Evolutionary conservation across 2,329 filamentous ascomycete species (phyloP).

Genomic region (Hypomyces perniciosus): DNA sequence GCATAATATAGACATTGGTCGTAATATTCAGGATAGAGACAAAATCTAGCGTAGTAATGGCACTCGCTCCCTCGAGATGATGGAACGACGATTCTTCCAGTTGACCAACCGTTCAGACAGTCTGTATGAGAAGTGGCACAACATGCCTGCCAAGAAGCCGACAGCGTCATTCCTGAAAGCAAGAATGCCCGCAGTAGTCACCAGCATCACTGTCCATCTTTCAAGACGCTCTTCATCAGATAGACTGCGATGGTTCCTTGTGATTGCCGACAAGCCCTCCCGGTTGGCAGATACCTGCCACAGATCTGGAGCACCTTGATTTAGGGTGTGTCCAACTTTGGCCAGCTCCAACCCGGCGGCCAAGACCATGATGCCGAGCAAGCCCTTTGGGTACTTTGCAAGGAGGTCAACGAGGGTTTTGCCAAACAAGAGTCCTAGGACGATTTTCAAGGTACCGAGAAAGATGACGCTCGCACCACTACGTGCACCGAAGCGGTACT

Average conservation of each 20-base stretch:
- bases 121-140: conserved; percentile 67
- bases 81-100: conserved; percentile 24
- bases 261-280: conserved; percentile 24
- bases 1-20: conserved; percentile 2
- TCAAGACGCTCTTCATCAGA: conserved; percentile 64
- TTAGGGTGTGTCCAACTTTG: conserved; percentile 77
- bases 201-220: conserved; percentile 84
- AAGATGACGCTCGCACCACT: conserved; percentile 79
- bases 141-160: conserved; percentile 75
- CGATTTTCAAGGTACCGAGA: conserved; percentile 68
- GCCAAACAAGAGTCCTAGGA: conserved; percentile 70
- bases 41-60: conserved; percentile 24
- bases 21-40: neutral
- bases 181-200: conserved; percentile 74
- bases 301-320: conserved; percentile 60
- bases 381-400: conserved; percentile 63
- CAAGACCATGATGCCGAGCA: conserved; percentile 84
- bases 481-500: conserved; percentile 85
- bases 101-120: conserved; percentile 38
- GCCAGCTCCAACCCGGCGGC: conserved; percentile 84
- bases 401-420: conserved; percentile 67
- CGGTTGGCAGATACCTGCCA: conserved; percentile 48
- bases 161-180: conserved; percentile 88
- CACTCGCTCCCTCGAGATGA: conserved; percentile 22
- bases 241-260: conserved; percentile 45